Evolutionary conservation across 129 eudicot genomes (phyloP).

Genomic region (Tanacetum coccineum): DNA sequence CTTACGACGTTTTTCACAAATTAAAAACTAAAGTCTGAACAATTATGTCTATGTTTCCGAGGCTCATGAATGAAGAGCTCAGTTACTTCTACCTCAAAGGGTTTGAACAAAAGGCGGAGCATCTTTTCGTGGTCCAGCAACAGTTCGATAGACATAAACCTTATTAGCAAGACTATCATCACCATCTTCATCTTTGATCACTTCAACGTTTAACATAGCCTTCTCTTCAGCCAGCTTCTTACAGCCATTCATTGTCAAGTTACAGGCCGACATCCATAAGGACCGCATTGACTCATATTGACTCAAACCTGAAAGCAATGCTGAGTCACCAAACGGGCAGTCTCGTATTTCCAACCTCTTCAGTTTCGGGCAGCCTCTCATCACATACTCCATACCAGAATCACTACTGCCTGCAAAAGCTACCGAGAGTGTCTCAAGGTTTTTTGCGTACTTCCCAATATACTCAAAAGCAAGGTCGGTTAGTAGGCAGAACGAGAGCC

Average conservation of each 20-base stretch:
- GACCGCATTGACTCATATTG: constrained; percentile 69
- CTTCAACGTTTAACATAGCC: constrained; percentile 69
- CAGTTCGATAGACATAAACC: constrained; percentile 65
- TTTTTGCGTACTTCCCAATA: constrained; percentile 75
- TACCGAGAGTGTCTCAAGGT: constrained; percentile 73
- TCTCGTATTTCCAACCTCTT: constrained; percentile 72
- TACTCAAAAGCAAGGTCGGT: constrained; percentile 65
- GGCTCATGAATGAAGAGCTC: neutral
- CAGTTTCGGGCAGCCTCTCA: constrained; percentile 58
- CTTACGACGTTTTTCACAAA: neutral
- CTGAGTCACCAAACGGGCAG: constrained; percentile 67
- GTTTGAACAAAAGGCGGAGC: constrained; percentile 65
- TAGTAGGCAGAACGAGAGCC: constrained; percentile 68
- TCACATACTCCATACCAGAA: constrained; percentile 59
- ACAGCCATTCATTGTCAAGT: constrained; percentile 54
- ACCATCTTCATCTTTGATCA: constrained; percentile 45
- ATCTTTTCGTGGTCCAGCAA: constrained; percentile 71
- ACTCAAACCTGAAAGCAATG: constrained; percentile 44
- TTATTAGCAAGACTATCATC: constrained; percentile 44
- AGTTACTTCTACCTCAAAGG: constrained; percentile 22
- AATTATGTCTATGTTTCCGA: neutral
- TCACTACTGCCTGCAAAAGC: constrained; percentile 80
- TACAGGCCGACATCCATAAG: constrained; percentile 77
- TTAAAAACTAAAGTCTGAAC: neutral
- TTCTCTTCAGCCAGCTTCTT: constrained; percentile 42